Percentiles rank a stretch among this genome's conserved stretches.
phyloP scores from a whole-genome alignment of 139 green algal genomes.

The Chlorella sp. region DNA sequence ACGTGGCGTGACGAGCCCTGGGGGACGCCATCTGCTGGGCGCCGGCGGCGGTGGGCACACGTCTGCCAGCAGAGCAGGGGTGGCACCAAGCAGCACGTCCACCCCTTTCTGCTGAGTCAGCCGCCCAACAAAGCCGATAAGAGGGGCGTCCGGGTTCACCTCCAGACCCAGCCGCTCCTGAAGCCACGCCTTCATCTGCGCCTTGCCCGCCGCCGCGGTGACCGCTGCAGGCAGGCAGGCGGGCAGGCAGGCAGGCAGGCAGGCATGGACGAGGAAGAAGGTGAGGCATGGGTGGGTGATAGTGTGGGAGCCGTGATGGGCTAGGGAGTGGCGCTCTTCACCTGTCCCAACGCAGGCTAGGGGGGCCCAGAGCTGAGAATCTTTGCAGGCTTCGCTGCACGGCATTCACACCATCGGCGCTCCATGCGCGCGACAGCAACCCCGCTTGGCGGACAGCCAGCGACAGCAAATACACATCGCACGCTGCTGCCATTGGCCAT shows the following conservation, averaged over 20 bases:
- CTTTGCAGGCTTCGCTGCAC: no score
- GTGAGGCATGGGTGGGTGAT: neutral
- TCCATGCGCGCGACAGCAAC: no score
- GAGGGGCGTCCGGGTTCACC: constrained; percentile 47
- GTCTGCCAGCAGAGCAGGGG: constrained; percentile 62
- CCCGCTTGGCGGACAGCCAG: no score
- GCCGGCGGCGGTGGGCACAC: neutral
- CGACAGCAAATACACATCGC: no score
- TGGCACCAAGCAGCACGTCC: constrained; percentile 79
- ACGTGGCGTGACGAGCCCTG: no score
- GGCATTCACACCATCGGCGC: no score
- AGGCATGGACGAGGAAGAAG: neutral
- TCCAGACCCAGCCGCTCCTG: constrained; percentile 71
- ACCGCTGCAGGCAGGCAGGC: neutral
- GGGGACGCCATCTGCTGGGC: neutral
- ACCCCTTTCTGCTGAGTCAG: constrained; percentile 88
- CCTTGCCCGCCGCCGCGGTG: constrained; percentile 64
- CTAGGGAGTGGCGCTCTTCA: neutral
- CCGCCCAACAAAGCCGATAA: constrained; percentile 84
- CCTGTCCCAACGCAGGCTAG: neutral
- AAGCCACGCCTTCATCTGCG: constrained; percentile 67
- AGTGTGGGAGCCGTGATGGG: neutral
- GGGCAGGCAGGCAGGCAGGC: neutral
- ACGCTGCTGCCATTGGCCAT: no score
- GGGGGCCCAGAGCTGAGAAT: no score